A percentile compares a stretch with the other conserved stretches of the same genome.
These are phyloP conservation scores for Thuja plicata DNA, from an alignment of 83 land plant genomes.

Conservation along the genomic window DNA sequence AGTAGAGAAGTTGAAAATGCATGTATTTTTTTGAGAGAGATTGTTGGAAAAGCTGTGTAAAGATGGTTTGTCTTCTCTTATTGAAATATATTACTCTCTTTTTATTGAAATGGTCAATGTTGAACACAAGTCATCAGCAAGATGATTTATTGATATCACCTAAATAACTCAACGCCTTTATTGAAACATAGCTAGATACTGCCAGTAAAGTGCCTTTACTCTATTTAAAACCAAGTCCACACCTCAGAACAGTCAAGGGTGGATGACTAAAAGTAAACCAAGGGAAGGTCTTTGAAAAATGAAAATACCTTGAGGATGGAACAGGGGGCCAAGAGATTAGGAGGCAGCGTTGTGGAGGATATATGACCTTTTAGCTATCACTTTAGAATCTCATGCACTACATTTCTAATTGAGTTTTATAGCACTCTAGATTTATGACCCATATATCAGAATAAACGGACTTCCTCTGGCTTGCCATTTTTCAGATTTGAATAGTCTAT, in stretches of 20 bases:
- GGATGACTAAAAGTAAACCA: neutral
- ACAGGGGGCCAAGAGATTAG: neutral
- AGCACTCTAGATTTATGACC: neutral
- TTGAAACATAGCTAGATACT: neutral
- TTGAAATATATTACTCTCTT: too few species aligned
- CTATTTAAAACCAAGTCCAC: neutral
- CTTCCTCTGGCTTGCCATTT: neutral
- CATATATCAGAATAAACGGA: neutral
- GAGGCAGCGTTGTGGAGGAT: neutral
- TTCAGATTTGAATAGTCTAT: neutral
- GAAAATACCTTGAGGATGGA: neutral
- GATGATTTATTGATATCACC: too few species aligned
- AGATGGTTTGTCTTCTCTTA: too few species aligned
- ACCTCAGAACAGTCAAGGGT: neutral
- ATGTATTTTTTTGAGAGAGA: too few species aligned
- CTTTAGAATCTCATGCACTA: neutral
- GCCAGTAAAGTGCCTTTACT: neutral
- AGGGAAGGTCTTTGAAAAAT: neutral
- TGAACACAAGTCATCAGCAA: too few species aligned
- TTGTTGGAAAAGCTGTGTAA: too few species aligned
- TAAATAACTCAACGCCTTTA: neutral
- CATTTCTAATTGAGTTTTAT: neutral
- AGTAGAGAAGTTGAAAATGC: too few species aligned
- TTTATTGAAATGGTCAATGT: too few species aligned
- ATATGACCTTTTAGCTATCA: neutral